Evolutionary conservation across 139 green algal species (phyloP), one percentile per base, ranked within the genome.

Genomic region (Tetradesmus lagerheimii): DNA sequence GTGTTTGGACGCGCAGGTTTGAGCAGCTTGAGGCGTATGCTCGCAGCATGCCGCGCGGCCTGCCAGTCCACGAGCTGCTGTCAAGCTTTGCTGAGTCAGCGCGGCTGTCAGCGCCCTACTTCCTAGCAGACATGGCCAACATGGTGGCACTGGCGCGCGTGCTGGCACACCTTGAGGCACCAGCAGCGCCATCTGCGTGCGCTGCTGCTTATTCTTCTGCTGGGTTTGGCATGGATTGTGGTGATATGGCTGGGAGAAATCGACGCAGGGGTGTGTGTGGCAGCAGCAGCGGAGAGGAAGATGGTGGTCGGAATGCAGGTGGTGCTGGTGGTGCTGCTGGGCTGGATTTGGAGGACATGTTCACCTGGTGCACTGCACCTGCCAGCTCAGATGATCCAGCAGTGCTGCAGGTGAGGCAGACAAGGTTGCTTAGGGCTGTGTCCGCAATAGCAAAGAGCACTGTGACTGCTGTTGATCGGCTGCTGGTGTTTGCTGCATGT

Each of bases 91-190:
- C 64, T 43, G 64, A 39, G 37, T 39, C 64, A n/a, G 62, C 83
- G 4, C 35, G 20, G 27, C 83, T 88, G 35, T 80, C 62, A 18
- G 64, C 27, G 8, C 25, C 62, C 3, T 88, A 80, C 83, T 88
- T 80, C 64, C 83, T 80, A 14, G 83, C 83, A 27, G 83, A 88
- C 29, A 80, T 88, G 83, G 45, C n/a, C 37, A 88, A 88, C 39
- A 80, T 88, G 62, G 27, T 80, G 62, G 37, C 38, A 31, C n/a
- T 88, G 83, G 83, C 83, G 3, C 23, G 34, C 2, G 64, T 64
- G 64, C 38, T 88, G 83, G 34, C 5, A 23, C 83, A 81, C 64
- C 3, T 88, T 5, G 83, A 88, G 35, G 4, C 43, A 3, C 12
- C 20, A 0, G 8, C 20, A 31, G 16, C 57, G 57, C 57, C 9